Base-by-base conservation (phyloP, 495 filamentous ascomycete species). In the Penicillium macrosclerotiorum region DNA sequence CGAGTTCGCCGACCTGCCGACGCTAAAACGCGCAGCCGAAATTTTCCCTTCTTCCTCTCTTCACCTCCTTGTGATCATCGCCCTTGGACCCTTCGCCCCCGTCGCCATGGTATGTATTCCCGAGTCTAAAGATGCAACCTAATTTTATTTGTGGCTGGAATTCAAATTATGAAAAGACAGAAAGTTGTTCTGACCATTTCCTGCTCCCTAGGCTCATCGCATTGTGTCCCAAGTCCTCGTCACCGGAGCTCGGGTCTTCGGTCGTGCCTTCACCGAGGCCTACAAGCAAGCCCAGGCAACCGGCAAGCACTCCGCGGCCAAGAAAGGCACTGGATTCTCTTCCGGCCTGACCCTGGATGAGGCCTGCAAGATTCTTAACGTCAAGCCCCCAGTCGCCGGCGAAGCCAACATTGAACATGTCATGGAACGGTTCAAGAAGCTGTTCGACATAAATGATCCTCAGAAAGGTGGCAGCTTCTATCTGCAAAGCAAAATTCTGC, bases 381-480 rank as follows among this genome's bases (percentile, higher is more conserved):
- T 97, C 52, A 89, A 90, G 69, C 89, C 90, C 34, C 88, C 91
- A 3, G 79, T 86, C 56, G 80, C 75, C 42, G 89, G 84, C n/a
- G 75, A 88, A 57, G 73, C 84, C 14, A 80, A 89, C 62, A 71
- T 88, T 66, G 89, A 94, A 49, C 67, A 79, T 26, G 78, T 94
- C 37, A 85, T 84, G 74, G 82, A 86, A 45, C 79, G 89, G 32
- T 98, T 96, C 77, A 97, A 97, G 80, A 84, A 83, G 50, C 71
- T 98, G 36, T 98, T 97, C 65, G 94, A 97, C 59, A 62, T 76
- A 49, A 98, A 98, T 69, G 88, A 97, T 42, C 92, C 93, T 18
- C 75, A 90, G 63, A 95, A 95, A 63, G 93, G 93, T 22, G 93
- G 93, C 11, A 95, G 90, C 59, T 97, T 98, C 63, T 98, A 98